These are phyloP conservation scores for Xylaria polymorpha DNA, from an alignment of 2,329 filamentous ascomycete species.

Conservation along the genomic window DNA sequence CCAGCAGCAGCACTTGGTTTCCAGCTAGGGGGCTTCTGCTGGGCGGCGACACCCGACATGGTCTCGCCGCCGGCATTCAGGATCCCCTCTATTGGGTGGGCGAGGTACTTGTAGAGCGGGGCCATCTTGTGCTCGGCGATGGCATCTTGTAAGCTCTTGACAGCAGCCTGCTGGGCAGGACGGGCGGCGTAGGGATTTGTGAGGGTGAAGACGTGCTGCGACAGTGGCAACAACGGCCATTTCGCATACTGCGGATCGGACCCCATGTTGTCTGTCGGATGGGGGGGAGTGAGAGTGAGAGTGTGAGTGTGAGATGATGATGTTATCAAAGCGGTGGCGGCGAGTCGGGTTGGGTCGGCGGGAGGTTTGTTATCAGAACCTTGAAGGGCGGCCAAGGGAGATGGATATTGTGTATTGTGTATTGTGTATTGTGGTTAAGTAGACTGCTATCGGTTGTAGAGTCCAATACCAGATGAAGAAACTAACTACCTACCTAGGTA, in stretches of 20 bases:
- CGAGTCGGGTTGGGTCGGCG: not conserved
- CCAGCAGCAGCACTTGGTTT: constrained; percentile 75
- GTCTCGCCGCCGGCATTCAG: constrained; percentile 80
- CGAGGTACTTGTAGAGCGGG: constrained; percentile 85
- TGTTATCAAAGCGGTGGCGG: not conserved
- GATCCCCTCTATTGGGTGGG: constrained; percentile 83
- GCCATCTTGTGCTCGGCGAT: constrained; percentile 89
- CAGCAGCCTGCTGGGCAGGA: constrained; percentile 73
- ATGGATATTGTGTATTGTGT: not conserved
- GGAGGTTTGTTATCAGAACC: too few relatives aligned
- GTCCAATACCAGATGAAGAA: not conserved
- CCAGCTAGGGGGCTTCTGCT: constrained; percentile 69
- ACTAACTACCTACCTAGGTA: not conserved
- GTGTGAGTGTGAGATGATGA: not conserved
- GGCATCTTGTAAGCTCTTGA: constrained; percentile 82
- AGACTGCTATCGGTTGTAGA: not conserved
- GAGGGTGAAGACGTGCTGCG: constrained; percentile 88
- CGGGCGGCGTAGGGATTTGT: constrained; percentile 80
- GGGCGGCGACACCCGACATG: constrained; percentile 58
- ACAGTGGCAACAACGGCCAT: constrained; percentile 83
- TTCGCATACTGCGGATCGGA: constrained; percentile 88
- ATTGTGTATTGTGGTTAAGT: too few relatives aligned
- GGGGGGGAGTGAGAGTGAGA: constrained; percentile 13
- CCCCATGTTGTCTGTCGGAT: constrained; percentile 66
- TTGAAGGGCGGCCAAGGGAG: not conserved